Evolutionary conservation across 306 rosid species (phyloP), one percentile per base, ranked within the genome.

Genomic region (Casuarina equisetifolia): DNA sequence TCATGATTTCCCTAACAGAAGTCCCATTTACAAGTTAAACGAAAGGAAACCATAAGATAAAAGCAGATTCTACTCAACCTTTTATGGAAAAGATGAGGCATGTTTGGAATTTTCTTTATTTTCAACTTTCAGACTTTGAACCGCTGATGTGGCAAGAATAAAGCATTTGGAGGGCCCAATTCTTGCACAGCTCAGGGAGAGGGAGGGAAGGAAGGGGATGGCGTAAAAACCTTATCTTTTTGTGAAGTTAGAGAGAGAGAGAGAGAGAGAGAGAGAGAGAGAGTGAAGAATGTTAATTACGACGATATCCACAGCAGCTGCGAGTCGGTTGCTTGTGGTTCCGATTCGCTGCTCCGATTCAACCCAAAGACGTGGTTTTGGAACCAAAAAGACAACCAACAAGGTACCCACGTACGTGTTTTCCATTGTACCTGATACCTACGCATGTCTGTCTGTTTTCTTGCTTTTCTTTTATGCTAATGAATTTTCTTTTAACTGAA

Each of bases 331-430:
- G 57, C 20, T 82, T 49, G 69, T 63, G 64, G 45, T 76, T 48
- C 88, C 68, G 67, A 80, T 88, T 5, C 85, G 76, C 12, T 90
- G 92, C 84, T 78, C 77, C 13, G 91, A 90, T 79, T 82, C 91
- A 13, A 84, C 83, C 17, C 84, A 90, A 80, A 58, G 79, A 50
- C 89, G 89, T 51, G 95, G 92, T 74, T 88, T 90, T 68, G 94
- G 94, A 72, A 61, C 78, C 73, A 86, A 77, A 80, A 48, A 79
- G 82, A 77, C 74, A 70, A 78, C 76, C 84, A 79, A 76, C 72
- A 83, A 61, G 62, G 53, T 48, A 13, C 69, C 72, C 50, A 62
- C 77, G 15, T 59, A 74, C 32, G 71, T 70, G 35, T 48, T 25
- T n/a, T 20, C 50, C 17, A 3, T 63, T 48, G 11, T 48, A 9